These are phyloP conservation scores for Xylariaceae sp. DNA, from an alignment of 2,329 filamentous ascomycete species.

Conservation along the genomic window DNA sequence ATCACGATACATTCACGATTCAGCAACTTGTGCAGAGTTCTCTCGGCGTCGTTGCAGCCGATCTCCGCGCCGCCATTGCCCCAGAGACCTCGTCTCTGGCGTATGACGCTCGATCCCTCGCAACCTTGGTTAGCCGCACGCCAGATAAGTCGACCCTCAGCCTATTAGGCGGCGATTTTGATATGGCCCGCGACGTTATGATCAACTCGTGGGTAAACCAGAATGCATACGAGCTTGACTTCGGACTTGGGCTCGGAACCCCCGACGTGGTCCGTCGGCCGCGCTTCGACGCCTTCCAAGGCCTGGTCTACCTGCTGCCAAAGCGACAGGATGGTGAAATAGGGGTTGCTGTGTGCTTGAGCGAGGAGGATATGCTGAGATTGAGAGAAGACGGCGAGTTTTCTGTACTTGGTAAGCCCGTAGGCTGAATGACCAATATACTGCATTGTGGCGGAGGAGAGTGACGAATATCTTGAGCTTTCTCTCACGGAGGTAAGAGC, in stretches of 20 bases:
- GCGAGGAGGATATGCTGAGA: neutral
- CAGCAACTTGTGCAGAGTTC: neutral
- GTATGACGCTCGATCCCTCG: constrained; percentile 36
- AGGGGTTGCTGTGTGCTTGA: constrained; percentile 24
- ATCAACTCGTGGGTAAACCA: constrained; percentile 53
- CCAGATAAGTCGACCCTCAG: constrained; percentile 31
- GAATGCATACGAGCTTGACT: constrained; percentile 42
- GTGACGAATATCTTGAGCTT: no score
- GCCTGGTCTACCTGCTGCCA: constrained; percentile 49
- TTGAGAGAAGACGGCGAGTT: neutral
- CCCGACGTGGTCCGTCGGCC: constrained; percentile 47
- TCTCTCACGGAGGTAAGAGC: no score
- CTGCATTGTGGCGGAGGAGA: no score
- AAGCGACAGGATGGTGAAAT: constrained; percentile 40
- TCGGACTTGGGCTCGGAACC: constrained; percentile 42
- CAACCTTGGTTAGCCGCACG: constrained; percentile 35
- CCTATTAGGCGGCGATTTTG: constrained; percentile 20
- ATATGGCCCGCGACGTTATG: constrained; percentile 42
- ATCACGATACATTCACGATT: constrained; percentile 18
- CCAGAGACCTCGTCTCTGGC: constrained; percentile 21
- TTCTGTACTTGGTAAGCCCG: neutral
- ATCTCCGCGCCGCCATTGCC: neutral
- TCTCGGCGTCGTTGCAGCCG: neutral
- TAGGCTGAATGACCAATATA: neutral
- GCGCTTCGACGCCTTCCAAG: constrained; percentile 41